Base-by-base conservation (phyloP, 176 grass and related monocot species). In the Zoysia japonica region DNA sequence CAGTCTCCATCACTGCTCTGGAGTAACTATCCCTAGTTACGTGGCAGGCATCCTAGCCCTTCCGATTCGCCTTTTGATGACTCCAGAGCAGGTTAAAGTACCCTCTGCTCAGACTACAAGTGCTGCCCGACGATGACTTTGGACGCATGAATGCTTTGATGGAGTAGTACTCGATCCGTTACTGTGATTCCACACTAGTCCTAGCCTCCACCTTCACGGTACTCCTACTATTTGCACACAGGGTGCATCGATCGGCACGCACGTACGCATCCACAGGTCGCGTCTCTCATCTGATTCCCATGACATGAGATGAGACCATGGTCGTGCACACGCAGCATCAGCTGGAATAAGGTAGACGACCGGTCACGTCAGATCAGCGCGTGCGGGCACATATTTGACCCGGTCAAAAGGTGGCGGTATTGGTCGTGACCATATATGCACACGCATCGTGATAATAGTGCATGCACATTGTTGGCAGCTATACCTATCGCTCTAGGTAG, bases 391-490 rank as follows among this genome's bases (percentile, higher is more conserved):
- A 84, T 70, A 84, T 84, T 42, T 80, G 48, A 70, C 63, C 12
- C 17, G 65, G 81, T 88, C 81, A 76, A 84, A 84, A 84, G 81
- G 71, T 16, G 13, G 65, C 76, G 46, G 12, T 70, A 84, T 80
- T 80, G 81, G 64, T 76, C 47, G 55, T 47, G 64, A 69, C 65
- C 81, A 44, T 40, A 28, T 28, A 28, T 28, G 28, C 28, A 28
- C 28, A 28, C 28, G 28, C 28, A 28, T 28, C 28, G 28, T 28
- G 28, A 28, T 28, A 28, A 28, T 28, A 28, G 28, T 28, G 28
- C 28, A 28, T 28, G 28, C 28, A 28, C 28, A 28, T 28, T 28
- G 28, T 28, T 28, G 28, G 28, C 28, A 28, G 28, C 28, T 28
- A 28, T 28, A 28, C 28, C 28, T 28, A 28, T 28, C 28, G 28